Evolutionary conservation across 139 green algal species (phyloP), one percentile per base, ranked within the genome.

Genomic region (Penium margaritaceum): DNA sequence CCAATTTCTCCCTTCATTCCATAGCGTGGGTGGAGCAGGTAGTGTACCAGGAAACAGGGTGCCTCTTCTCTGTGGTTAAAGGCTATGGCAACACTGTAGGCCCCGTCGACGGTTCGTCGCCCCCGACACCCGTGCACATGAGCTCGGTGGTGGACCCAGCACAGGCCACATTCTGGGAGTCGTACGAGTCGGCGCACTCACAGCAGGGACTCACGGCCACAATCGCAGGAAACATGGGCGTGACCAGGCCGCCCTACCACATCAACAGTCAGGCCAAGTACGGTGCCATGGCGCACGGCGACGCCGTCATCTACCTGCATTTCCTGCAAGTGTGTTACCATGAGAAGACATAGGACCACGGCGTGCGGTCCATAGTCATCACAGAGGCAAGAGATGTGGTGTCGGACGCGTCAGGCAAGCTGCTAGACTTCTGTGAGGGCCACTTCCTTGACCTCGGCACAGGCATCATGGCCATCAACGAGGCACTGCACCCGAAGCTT

Each of bases 281-380:
- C 62, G 79, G 66, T 34, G 66, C 65, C n/a, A 65, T 84, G 53
- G 74, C 74, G 19, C 33, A 74, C 14, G 79, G 79, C 0, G 79
- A 84, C 62, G 66, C 79, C 29, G 27, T 64, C 19, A 75, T 84
- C 46, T 84, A 84, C 73, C 33, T 84, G 21, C 75, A 70, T 35
- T 79, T 83, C 29, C 77, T 66, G 33, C 55, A 70, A 3, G 12
- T n/a, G 44, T 66, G 44, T 38, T 83, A 83, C 64, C 65, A 46
- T 6, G 77, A 83, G 67, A 82, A 82, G 75, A 83, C 84, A n/a
- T 83, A 76, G 77, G 77, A 83, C 65, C 77, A 83, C 41, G 63
- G 15, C 4, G 77, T 76, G 6, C 76, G 77, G 3, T 38, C 75
- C 72, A 84, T 83, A 36, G 67, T 83, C 46, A 65, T 79, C 38